A percentile compares a stretch with the other conserved stretches of the same genome.
phyloP scores from a whole-genome alignment of 306 rosid species.

The Begonia loranthoides region DNA sequence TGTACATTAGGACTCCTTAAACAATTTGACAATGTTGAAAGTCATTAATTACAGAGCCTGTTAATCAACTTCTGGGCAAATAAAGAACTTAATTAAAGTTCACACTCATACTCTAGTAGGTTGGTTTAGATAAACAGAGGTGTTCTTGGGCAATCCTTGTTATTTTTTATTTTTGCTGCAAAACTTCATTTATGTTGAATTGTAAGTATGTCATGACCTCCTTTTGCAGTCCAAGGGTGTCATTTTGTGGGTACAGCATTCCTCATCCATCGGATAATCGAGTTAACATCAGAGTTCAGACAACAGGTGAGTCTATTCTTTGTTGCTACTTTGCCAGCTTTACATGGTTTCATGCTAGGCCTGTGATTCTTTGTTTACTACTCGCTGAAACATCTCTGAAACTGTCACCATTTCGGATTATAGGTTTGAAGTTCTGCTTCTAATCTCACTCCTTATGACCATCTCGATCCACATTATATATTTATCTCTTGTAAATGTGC shows the following conservation, averaged over 20 bases:
- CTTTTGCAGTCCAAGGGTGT: slow-evolving; percentile 52
- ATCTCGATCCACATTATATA: too few species aligned
- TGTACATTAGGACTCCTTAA: too few species aligned
- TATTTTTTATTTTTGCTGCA: too few species aligned
- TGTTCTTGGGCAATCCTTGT: not conserved
- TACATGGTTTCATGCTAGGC: too few species aligned
- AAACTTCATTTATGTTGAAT: too few species aligned
- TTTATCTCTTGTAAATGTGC: too few species aligned
- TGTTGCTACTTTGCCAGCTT: slow-evolving; percentile 1
- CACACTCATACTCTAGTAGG: not conserved
- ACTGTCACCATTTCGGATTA: not conserved
- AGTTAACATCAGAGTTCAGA: slow-evolving; percentile 69
- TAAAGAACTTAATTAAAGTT: not conserved
- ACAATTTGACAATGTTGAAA: too few species aligned
- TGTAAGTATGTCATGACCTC: not conserved
- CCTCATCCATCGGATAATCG: slow-evolving; percentile 85
- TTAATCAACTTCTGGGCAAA: not conserved
- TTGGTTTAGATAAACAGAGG: not conserved
- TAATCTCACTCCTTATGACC: too few species aligned
- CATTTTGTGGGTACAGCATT: slow-evolving; percentile 72
- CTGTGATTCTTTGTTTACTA: too few species aligned
- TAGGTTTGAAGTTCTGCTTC: not conserved
- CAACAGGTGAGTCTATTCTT: slow-evolving; percentile 38
- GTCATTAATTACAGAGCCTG: not conserved
- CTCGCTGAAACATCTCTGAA: not conserved